Evolutionary conservation across 371 early-diverging fungal species (phyloP).

Genomic region (Phascolomyces articulosus): DNA sequence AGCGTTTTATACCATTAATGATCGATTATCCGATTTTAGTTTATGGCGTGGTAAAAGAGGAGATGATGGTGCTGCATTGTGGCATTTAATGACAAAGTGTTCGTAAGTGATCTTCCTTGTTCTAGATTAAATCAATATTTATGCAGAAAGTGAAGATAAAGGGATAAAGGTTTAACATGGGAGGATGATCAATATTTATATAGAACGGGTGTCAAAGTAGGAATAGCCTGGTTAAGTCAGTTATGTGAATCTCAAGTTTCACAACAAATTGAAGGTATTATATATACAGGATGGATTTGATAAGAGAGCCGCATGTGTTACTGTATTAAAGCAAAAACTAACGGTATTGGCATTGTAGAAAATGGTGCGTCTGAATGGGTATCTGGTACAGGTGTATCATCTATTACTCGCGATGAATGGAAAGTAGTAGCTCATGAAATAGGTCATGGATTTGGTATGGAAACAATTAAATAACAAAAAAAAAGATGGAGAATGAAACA

Average conservation of each 20-base stretch:
- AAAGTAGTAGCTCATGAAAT: conserved; percentile 96
- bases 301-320: no score
- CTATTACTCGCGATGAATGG: conserved; percentile 87
- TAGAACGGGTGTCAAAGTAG: conserved; percentile 84
- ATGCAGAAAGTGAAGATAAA: no score
- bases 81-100: conserved; percentile 95
- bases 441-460: conserved; percentile 85
- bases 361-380: conserved; percentile 57
- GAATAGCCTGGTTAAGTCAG: conserved; percentile 91
- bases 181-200: no score
- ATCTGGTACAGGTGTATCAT: conserved; percentile 90
- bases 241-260: conserved; percentile 70
- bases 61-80: conserved; percentile 82
- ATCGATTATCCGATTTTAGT: conserved; percentile 89
- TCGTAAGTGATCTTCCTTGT: conserved; percentile 57
- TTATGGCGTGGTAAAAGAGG: conserved; percentile 79
- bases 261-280: conserved; percentile 44
- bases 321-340: neutral
- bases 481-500: no score
- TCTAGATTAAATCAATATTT: no score
- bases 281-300: no score
- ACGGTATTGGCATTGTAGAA: no score
- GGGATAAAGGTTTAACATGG: no score
- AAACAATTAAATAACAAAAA: no score
- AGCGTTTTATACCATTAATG: conserved; percentile 70